Conservation (phyloP, 2,329 filamentous ascomycete species). For the Fusarium anguioides region DNA sequence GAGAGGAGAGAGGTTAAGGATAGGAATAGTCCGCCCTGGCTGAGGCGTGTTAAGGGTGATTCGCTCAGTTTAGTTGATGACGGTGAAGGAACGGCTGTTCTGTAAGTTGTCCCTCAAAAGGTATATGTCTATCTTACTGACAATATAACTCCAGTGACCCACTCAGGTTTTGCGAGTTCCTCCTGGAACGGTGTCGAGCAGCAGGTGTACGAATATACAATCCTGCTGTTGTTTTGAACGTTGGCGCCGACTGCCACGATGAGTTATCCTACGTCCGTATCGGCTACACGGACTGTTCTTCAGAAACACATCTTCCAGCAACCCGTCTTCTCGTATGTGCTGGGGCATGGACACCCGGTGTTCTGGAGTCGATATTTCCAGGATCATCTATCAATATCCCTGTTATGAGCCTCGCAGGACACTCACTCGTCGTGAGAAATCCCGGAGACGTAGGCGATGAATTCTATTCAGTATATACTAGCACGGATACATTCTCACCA, state of each 20-base stretch:
- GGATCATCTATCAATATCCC: slow-evolving; percentile 63
- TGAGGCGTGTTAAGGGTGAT: slow-evolving; percentile 60
- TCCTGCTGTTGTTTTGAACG: slow-evolving; percentile 66
- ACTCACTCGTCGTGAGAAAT: slow-evolving; percentile 75
- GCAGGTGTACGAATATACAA: slow-evolving; percentile 75
- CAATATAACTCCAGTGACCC: slow-evolving; percentile 66
- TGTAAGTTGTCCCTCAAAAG: slow-evolving; percentile 58
- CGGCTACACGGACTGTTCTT: slow-evolving; percentile 55
- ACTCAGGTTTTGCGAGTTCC: slow-evolving; percentile 70
- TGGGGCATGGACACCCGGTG: slow-evolving; percentile 76
- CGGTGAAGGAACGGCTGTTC: slow-evolving; percentile 70
- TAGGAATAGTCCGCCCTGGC: slow-evolving; percentile 49
- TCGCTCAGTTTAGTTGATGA: slow-evolving; percentile 70
- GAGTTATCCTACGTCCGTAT: slow-evolving; percentile 65
- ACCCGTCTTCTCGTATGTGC: slow-evolving; percentile 73
- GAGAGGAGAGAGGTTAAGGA: slow-evolving; percentile 46
- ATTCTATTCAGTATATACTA: slow-evolving; percentile 77
- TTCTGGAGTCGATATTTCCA: slow-evolving; percentile 75
- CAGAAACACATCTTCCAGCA: slow-evolving; percentile 67
- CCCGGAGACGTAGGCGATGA: slow-evolving; percentile 59
- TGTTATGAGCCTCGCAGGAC: slow-evolving; percentile 69
- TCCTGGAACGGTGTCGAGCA: slow-evolving; percentile 67
- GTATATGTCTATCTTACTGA: slow-evolving; percentile 3
- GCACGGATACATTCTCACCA: slow-evolving; percentile 70
- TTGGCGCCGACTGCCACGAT: slow-evolving; percentile 62